phyloP scores from a whole-genome alignment of 768 basidiomycete species.

The Suillus cothurnatus region DNA sequence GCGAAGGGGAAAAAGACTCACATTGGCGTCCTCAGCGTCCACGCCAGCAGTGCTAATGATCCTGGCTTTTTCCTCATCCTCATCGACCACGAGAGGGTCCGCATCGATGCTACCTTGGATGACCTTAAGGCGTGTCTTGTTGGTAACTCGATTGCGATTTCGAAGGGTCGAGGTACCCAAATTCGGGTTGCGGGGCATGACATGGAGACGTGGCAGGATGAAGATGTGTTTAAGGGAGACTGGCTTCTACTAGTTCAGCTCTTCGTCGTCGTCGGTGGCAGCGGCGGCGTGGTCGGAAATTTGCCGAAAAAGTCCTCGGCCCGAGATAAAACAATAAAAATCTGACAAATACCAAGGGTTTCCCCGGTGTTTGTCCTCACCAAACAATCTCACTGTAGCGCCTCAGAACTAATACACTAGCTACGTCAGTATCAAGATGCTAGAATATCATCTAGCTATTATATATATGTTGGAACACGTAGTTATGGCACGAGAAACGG shows the following conservation, averaged over 20 bases:
- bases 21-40: slow-evolving; percentile 92
- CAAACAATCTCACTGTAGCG: slow-evolving; percentile 22
- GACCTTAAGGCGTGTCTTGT: slow-evolving; percentile 89
- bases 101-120: slow-evolving; percentile 80
- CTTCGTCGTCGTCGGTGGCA: slow-evolving; percentile 50
- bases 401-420: slow-evolving; percentile 12
- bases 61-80: slow-evolving; percentile 85
- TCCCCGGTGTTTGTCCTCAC: slow-evolving; percentile 33
- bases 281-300: slow-evolving; percentile 62
- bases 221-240: slow-evolving; percentile 41
- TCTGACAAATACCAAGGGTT: slow-evolving; percentile 28
- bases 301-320: slow-evolving; percentile 67
- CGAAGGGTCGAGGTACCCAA: slow-evolving; percentile 77
- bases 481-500: neutral
- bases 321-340: slow-evolving; percentile 44
- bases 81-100: slow-evolving; percentile 77
- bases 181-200: slow-evolving; percentile 84
- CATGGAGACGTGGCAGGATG: slow-evolving; percentile 59
- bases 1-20: slow-evolving; percentile 53
- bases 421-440: slow-evolving; percentile 27
- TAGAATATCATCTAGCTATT: slow-evolving; percentile 10
- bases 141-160: slow-evolving; percentile 89
- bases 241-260: slow-evolving; percentile 29
- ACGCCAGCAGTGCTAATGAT: slow-evolving; percentile 84
- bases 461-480: slow-evolving; percentile 9